Conservation (phyloP, 495 filamentous ascomycete species). For the Lasiosphaeriaceae sp. region DNA sequence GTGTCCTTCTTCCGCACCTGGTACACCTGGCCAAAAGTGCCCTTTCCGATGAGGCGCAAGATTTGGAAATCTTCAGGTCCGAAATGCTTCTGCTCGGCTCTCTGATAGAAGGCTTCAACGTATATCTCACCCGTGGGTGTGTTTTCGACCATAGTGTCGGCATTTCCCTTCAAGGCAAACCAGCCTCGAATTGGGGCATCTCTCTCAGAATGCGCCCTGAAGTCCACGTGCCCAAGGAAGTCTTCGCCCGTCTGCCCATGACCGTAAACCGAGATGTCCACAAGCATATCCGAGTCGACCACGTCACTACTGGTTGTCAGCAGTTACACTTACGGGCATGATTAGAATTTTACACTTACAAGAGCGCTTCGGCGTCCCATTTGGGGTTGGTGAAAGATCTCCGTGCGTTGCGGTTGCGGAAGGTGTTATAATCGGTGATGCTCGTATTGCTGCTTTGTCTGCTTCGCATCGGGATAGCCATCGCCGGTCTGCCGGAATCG, state of each 20-base stretch:
- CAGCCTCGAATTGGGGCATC: conserved; percentile 76
- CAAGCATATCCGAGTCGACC: conserved; percentile 82
- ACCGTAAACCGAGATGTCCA: conserved; percentile 94
- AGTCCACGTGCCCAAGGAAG: conserved; percentile 85
- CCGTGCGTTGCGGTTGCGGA: conserved; percentile 51
- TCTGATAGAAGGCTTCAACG: conserved; percentile 79
- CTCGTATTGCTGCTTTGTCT: conserved; percentile 94
- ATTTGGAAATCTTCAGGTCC: conserved; percentile 97
- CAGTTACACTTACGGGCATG: background rate
- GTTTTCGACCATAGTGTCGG: conserved; percentile 48
- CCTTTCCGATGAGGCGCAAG: conserved; percentile 93
- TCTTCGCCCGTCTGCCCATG: conserved; percentile 73
- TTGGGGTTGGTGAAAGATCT: conserved; percentile 79
- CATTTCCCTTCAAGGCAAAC: conserved; percentile 71
- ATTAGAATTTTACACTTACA: conserved; percentile 59
- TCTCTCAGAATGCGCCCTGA: conserved; percentile 61
- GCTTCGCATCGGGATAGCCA: conserved; percentile 94
- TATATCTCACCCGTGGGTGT: conserved; percentile 85
- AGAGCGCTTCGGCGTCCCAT: conserved; percentile 93
- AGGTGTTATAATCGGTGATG: conserved; percentile 63
- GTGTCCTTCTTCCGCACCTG: conserved; percentile 99
- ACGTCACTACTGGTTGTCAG: conserved; percentile 70
- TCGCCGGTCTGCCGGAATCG: conserved; percentile 65
- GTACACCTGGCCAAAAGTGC: conserved; percentile 99
- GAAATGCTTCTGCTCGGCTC: conserved; percentile 87